These are phyloP conservation scores for Echinosophora koreensis DNA, from an alignment of 306 rosid species.

Conservation along the genomic window DNA sequence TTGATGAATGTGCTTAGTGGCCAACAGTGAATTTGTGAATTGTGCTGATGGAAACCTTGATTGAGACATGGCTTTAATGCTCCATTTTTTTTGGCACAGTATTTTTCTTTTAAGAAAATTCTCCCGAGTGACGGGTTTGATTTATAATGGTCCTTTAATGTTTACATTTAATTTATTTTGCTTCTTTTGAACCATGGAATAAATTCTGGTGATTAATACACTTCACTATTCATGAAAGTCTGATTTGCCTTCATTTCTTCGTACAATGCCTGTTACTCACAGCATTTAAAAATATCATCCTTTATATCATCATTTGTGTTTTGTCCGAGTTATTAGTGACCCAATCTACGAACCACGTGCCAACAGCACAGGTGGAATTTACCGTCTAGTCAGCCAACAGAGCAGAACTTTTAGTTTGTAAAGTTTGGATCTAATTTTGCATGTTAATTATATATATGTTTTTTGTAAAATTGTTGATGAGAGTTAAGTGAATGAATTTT, in stretches of 20 bases:
- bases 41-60: conserved; percentile 74
- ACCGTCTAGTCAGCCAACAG: conserved; percentile 19
- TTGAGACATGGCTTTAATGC: conserved; percentile 63
- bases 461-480: conserved; percentile 14
- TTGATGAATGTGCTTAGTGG: conserved; percentile 75
- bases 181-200: conserved; percentile 65
- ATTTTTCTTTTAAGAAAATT: conserved; percentile 33
- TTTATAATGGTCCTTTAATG: conserved; percentile 48
- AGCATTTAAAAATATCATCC: conserved; percentile 52
- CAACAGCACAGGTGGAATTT: conserved; percentile 43
- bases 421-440: conserved; percentile 27
- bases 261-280: conserved; percentile 50
- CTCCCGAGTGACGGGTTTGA: conserved; percentile 46
- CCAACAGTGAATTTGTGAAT: conserved; percentile 72
- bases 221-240: conserved; percentile 57
- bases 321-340: conserved; percentile 47
- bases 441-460: conserved; percentile 8
- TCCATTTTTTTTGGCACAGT: conserved; percentile 34
- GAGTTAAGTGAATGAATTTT: conserved; percentile 10
- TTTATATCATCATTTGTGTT: conserved; percentile 41
- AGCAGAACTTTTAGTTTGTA: neutral
- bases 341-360: conserved; percentile 47
- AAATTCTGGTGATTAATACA: conserved; percentile 63
- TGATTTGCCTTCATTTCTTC: conserved; percentile 52
- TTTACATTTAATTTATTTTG: conserved; percentile 45